Evolutionary conservation across 2,329 filamentous ascomycete genomes (phyloP).

Genomic region (Aspergillus fumigatiaffinis): DNA sequence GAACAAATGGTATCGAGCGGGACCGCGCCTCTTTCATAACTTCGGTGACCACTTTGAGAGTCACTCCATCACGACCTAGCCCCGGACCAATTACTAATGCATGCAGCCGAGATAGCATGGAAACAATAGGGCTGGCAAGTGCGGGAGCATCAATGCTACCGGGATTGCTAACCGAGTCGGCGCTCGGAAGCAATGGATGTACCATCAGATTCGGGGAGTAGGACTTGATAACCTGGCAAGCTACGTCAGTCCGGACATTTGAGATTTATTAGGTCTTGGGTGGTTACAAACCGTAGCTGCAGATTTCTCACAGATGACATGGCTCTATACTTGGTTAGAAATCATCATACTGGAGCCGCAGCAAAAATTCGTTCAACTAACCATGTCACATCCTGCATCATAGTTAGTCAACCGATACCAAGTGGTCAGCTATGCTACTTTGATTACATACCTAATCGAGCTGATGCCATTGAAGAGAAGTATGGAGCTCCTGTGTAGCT

Average conservation of each 20-base stretch:
- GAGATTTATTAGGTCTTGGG: not conserved
- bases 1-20: constrained; percentile 69
- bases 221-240: constrained; percentile 76
- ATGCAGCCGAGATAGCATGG: constrained; percentile 81
- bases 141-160: constrained; percentile 51
- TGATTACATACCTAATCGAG: constrained; percentile 62
- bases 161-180: constrained; percentile 48
- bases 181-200: constrained; percentile 88
- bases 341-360: not conserved
- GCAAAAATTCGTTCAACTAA: constrained; percentile 37
- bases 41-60: constrained; percentile 77
- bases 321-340: constrained; percentile 47
- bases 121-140: constrained; percentile 66
- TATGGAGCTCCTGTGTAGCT: constrained; percentile 93
- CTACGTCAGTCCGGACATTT: not conserved
- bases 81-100: constrained; percentile 91
- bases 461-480: constrained; percentile 96
- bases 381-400: constrained; percentile 67
- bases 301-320: constrained; percentile 90
- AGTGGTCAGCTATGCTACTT: not conserved
- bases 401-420: constrained; percentile 9
- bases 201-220: constrained; percentile 99
- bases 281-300: constrained; percentile 56
- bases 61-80: constrained; percentile 80
- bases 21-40: constrained; percentile 76